A percentile compares a stretch with the other conserved stretches of the same genome.
These are phyloP conservation scores for Dryas alaskensis DNA, from an alignment of 306 rosid genomes.

Conservation along the genomic window DNA sequence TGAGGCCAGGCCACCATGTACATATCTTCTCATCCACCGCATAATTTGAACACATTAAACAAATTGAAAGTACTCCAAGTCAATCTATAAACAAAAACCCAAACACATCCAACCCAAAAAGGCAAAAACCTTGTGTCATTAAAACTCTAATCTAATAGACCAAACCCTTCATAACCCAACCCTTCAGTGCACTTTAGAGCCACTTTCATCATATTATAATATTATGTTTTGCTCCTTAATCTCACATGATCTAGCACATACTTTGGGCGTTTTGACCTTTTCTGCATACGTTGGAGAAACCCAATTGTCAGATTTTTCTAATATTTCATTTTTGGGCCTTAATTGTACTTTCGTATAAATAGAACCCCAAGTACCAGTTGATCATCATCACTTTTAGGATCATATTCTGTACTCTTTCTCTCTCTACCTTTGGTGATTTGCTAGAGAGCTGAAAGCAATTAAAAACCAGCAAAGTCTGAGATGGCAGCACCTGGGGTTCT, in stretches of 20 bases:
- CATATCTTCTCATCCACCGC: background rate
- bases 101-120: constrained; percentile 2
- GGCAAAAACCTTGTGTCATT: background rate
- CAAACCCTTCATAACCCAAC: background rate
- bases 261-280: constrained; percentile 19
- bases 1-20: background rate
- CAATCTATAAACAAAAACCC: constrained; percentile 35
- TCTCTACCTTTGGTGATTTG: constrained; percentile 21
- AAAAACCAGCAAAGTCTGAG: background rate
- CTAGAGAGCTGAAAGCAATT: background rate
- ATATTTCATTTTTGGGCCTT: background rate
- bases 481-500: constrained; percentile 61
- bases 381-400: constrained; percentile 13
- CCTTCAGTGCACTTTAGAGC: constrained; percentile 34
- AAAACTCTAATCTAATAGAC: background rate
- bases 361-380: background rate
- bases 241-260: background rate
- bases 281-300: background rate
- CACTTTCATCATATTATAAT: background rate
- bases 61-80: background rate
- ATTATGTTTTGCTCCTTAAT: background rate
- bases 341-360: constrained; percentile 26
- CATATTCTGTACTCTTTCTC: background rate
- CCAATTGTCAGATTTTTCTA: background rate
- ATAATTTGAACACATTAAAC: background rate